Evolutionary conservation across 1,284 basidiomycete species (phyloP).

Genomic region (Ganoderma multipileum): DNA sequence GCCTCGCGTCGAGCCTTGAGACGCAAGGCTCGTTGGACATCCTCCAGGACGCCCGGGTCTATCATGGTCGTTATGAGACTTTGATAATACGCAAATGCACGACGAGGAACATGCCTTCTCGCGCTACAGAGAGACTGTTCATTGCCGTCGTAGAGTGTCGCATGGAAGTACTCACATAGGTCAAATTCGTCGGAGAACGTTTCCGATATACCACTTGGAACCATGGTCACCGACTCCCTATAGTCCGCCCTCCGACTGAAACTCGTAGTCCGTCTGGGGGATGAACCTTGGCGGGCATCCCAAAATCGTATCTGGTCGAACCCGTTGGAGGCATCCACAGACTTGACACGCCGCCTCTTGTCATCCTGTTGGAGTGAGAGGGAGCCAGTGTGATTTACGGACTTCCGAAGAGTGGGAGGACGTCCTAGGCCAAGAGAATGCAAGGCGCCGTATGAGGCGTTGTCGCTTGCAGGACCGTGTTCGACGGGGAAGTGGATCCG

Average conservation of each 20-base stretch:
- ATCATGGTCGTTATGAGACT: conserved; percentile 22
- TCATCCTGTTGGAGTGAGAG: conserved; percentile 29
- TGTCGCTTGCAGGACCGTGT: conserved; percentile 18
- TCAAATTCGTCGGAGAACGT: conserved; percentile 76
- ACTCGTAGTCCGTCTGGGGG: conserved; percentile 29
- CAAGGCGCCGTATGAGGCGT: conserved; percentile 23
- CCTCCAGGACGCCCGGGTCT: conserved; percentile 78
- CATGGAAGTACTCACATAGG: conserved; percentile 55
- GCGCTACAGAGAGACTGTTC: conserved; percentile 49
- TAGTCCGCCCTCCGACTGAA: conserved; percentile 26
- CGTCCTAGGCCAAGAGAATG: conserved; percentile 38
- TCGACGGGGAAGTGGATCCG: conserved; percentile 41
- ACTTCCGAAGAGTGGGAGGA: conserved; percentile 33
- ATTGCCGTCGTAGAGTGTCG: not conserved
- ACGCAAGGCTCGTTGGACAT: conserved; percentile 74
- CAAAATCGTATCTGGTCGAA: conserved; percentile 26
- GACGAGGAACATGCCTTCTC: conserved; percentile 60
- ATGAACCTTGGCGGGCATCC: conserved; percentile 16
- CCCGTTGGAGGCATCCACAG: conserved; percentile 32
- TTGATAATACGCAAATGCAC: conserved; percentile 7
- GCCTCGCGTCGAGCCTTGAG: conserved; percentile 76
- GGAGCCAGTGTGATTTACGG: conserved; percentile 24
- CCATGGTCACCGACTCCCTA: conserved; percentile 22
- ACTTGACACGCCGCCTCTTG: conserved; percentile 41
- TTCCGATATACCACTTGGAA: conserved; percentile 29